These are phyloP conservation scores for Mycena belliarum DNA, from an alignment of 768 basidiomycete genomes.

Conservation along the genomic window DNA sequence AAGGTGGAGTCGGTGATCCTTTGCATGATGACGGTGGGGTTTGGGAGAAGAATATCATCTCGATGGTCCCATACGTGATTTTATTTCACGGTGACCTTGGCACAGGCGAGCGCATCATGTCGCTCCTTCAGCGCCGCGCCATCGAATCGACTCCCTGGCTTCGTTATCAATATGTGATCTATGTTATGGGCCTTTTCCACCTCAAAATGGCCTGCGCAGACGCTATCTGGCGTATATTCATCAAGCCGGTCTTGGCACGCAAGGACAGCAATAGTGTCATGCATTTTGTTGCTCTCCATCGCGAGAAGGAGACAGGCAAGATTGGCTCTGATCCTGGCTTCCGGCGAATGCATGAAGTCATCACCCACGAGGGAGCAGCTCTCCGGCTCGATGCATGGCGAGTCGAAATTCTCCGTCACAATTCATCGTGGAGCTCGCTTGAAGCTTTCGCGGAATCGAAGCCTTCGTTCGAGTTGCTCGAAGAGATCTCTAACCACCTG, in stretches of 20 bases:
- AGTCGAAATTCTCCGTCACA: constrained; percentile 10
- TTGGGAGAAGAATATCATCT: background rate
- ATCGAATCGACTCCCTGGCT: constrained; percentile 23
- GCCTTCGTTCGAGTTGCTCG: constrained; percentile 20
- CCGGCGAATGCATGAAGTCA: constrained; percentile 22
- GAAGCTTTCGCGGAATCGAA: constrained; percentile 23
- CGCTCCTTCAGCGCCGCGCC: constrained; percentile 1
- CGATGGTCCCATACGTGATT: constrained; percentile 4
- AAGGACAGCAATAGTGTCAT: constrained; percentile 23
- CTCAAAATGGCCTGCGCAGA: constrained; percentile 31
- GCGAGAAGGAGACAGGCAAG: constrained; percentile 24
- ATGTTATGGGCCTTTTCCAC: constrained; percentile 29
- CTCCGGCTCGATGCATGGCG: constrained; percentile 28
- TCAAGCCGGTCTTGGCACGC: constrained; percentile 17
- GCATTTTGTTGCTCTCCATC: constrained; percentile 17
- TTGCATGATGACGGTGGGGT: background rate
- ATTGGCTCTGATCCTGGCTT: constrained; percentile 23
- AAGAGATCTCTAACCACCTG: constrained; percentile 19
- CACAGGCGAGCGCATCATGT: constrained; percentile 12
- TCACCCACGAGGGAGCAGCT: constrained; percentile 22
- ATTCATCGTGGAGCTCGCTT: constrained; percentile 7
- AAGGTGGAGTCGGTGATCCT: background rate
- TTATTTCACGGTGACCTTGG: constrained; percentile 24
- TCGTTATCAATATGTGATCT: constrained; percentile 24
- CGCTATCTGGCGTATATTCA: constrained; percentile 25